phyloP scores from a whole-genome alignment of 1,139 yeast genomes.

The Wickerhamiella pararugosa region DNA sequence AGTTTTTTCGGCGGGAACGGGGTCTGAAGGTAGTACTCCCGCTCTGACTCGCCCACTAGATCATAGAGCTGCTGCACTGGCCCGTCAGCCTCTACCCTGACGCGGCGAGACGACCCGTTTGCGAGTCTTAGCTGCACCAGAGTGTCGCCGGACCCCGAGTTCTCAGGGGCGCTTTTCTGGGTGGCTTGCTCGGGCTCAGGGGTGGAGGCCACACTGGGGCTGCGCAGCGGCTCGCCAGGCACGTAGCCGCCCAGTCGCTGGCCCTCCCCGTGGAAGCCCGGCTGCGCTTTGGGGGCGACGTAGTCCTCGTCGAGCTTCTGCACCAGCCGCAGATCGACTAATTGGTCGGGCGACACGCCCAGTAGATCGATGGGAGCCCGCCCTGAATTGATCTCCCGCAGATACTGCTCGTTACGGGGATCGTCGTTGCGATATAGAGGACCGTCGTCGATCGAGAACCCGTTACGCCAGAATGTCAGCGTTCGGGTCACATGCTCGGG shows the following conservation, averaged over 20 bases:
- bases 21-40: conserved; percentile 55
- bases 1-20: conserved; percentile 59
- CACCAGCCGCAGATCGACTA: conserved; percentile 85
- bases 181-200: conserved; percentile 10
- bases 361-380: conserved; percentile 81
- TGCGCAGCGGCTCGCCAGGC: conserved; percentile 10
- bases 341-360: conserved; percentile 79
- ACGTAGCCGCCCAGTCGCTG: conserved; percentile 72
- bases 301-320: conserved; percentile 73
- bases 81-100: conserved; percentile 49
- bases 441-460: conserved; percentile 90
- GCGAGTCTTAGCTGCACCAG: conserved; percentile 74
- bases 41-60: conserved; percentile 29
- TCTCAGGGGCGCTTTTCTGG: conserved; percentile 8
- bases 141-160: conserved; percentile 45
- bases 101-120: conserved; percentile 56
- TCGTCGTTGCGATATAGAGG: conserved; percentile 77
- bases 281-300: conserved; percentile 49
- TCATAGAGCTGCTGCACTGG: conserved; percentile 56
- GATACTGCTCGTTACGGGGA: conserved; percentile 61
- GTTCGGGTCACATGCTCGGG: conserved; percentile 29
- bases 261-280: conserved; percentile 74
- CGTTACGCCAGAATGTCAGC: conserved; percentile 91
- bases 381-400: conserved; percentile 74
- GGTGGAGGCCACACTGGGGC: conserved; percentile 10